Conservation (phyloP, 345 rosid genomes). For the Durio zibethinus region DNA sequence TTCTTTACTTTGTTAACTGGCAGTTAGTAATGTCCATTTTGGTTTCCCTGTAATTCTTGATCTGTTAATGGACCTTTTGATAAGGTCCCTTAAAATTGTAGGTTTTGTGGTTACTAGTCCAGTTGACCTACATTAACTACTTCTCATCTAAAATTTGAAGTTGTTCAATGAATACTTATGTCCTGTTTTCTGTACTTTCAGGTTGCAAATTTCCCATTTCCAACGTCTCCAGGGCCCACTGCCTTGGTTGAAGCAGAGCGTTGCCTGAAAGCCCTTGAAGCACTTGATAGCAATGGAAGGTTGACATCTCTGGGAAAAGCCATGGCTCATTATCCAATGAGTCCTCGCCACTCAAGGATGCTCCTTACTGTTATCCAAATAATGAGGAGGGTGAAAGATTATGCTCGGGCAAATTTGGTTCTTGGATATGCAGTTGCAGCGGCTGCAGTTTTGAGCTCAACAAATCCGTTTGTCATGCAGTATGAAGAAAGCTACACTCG, state of each 20-base stretch:
- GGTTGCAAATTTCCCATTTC: conserved; percentile 93
- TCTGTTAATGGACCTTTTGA: not conserved
- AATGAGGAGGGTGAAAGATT: conserved; percentile 34
- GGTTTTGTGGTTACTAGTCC: not conserved
- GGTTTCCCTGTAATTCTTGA: not conserved
- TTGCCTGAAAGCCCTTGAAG: conserved; percentile 73
- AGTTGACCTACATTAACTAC: not conserved
- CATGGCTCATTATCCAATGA: conserved; percentile 85
- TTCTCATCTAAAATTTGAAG: not conserved
- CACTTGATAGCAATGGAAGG: conserved; percentile 58
- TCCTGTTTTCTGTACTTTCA: conserved; percentile 20
- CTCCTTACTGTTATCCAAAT: conserved; percentile 72
- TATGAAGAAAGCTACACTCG: conserved; percentile 39
- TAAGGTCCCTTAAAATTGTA: not conserved
- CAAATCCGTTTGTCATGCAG: conserved; percentile 69
- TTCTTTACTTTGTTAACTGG: not conserved
- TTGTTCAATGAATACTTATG: conserved; percentile 2
- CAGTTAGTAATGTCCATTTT: not conserved
- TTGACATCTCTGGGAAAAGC: conserved; percentile 78
- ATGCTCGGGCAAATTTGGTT: conserved; percentile 54
- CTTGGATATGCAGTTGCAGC: conserved; percentile 77
- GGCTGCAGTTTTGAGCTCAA: conserved; percentile 72
- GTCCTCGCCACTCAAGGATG: conserved; percentile 92
- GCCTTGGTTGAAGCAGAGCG: conserved; percentile 67
- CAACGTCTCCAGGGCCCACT: conserved; percentile 67